phyloP scores from a whole-genome alignment of 768 basidiomycete genomes.

The Tylopilus rubrobrunneus region DNA sequence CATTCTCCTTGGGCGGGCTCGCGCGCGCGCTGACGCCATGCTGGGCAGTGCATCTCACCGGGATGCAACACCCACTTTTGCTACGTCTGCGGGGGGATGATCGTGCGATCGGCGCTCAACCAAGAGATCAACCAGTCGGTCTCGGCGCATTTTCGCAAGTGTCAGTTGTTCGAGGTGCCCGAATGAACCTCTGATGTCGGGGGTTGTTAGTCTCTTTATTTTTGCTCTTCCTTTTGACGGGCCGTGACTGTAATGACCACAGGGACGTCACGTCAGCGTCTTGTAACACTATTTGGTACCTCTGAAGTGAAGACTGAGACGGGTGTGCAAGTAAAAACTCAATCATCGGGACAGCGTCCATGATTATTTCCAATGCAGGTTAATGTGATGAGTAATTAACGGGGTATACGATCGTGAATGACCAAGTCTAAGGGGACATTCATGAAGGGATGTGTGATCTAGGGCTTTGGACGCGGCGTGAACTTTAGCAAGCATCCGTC shows the following conservation, averaged over 20 bases:
- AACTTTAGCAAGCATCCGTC: conserved; percentile 85
- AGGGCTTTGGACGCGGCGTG: conserved; percentile 48
- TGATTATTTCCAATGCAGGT: conserved; percentile 7
- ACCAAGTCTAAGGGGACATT: neutral
- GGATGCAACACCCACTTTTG: conserved; percentile 63
- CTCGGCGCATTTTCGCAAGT: conserved; percentile 32
- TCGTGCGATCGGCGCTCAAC: conserved; percentile 38
- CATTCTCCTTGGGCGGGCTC: too few relatives aligned
- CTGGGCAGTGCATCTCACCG: conserved; percentile 46
- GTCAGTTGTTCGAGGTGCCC: conserved; percentile 36
- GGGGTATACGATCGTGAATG: conserved; percentile 1
- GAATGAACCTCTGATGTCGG: neutral
- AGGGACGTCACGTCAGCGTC: too few relatives aligned
- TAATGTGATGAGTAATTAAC: conserved; percentile 3
- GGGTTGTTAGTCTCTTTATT: too few relatives aligned
- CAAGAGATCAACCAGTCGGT: conserved; percentile 30
- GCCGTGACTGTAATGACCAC: too few relatives aligned
- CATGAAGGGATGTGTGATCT: neutral
- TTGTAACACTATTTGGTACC: too few relatives aligned
- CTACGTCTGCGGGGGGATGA: conserved; percentile 46
- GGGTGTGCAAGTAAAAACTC: too few relatives aligned
- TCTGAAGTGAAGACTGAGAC: too few relatives aligned
- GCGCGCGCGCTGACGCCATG: neutral
- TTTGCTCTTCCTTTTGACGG: too few relatives aligned
- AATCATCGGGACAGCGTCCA: too few relatives aligned